Evolutionary conservation across 2,329 filamentous ascomycete genomes (phyloP).

Genomic region (Didymella exigua): DNA sequence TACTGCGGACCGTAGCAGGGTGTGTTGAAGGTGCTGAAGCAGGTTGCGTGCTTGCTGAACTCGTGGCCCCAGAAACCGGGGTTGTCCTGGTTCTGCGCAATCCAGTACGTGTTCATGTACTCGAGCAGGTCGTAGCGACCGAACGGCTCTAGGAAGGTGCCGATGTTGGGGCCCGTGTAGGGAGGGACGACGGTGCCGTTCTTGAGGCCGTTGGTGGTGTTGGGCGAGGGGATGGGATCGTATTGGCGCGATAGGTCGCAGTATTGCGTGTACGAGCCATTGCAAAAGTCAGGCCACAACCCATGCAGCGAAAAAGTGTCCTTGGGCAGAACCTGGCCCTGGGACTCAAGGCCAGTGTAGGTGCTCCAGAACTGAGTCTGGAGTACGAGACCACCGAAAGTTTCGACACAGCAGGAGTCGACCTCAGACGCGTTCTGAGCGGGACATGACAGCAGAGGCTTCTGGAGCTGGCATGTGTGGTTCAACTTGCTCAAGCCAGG

Average conservation of each 20-base stretch:
- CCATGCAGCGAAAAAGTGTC: conserved; percentile 66
- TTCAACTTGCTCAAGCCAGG: conserved; percentile 57
- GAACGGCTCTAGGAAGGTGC: conserved; percentile 63
- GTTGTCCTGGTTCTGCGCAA: conserved; percentile 63
- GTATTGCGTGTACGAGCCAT: conserved; percentile 63
- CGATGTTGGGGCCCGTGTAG: conserved; percentile 64
- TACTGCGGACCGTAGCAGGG: conserved; percentile 68
- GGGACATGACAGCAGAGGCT: conserved; percentile 43
- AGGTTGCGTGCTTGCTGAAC: conserved; percentile 71
- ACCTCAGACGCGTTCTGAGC: conserved; percentile 46
- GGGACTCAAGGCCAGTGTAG: conserved; percentile 64
- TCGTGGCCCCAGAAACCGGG: conserved; percentile 69
- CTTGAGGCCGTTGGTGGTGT: conserved; percentile 64
- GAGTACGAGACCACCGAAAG: conserved; percentile 66
- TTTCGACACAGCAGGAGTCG: conserved; percentile 70
- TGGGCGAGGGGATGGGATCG: conserved; percentile 65
- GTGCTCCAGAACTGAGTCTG: conserved; percentile 69
- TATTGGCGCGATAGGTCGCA: conserved; percentile 70
- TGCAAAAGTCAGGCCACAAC: conserved; percentile 48
- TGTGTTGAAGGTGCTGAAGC: conserved; percentile 68
- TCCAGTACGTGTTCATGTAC: conserved; percentile 72
- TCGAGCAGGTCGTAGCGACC: conserved; percentile 64
- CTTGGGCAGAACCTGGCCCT: conserved; percentile 64
- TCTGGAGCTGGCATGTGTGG: conserved; percentile 60
- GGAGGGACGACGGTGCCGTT: conserved; percentile 60